These are phyloP conservation scores for Tylopilus felleus DNA, from an alignment of 768 basidiomycete genomes.

Conservation along the genomic window DNA sequence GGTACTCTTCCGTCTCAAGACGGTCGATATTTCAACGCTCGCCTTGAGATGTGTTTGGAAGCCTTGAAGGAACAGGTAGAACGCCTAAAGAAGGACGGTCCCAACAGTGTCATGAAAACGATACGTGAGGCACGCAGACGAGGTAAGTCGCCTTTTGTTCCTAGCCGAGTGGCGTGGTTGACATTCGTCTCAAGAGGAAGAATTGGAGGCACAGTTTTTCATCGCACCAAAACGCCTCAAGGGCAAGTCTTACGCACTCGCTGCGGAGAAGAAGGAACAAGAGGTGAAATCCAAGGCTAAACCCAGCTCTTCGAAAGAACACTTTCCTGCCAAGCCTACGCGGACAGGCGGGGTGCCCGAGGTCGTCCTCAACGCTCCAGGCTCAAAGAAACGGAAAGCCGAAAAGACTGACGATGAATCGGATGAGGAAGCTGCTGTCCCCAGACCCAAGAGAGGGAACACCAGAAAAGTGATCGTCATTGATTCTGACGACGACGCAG, in stretches of 20 bases:
- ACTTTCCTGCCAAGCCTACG: constrained; percentile 27
- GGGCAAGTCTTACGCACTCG: constrained; percentile 70
- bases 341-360: constrained; percentile 49
- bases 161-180: neutral
- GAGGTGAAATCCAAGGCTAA: constrained; percentile 17
- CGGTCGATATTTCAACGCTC: constrained; percentile 87
- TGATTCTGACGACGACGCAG: constrained; percentile 53
- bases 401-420: constrained; percentile 22
- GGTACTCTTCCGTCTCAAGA: constrained; percentile 71
- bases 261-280: constrained; percentile 38
- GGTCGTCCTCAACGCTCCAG: constrained; percentile 48
- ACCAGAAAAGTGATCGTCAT: constrained; percentile 40
- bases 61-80: constrained; percentile 66
- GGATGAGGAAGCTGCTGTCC: constrained; percentile 30
- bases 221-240: constrained; percentile 64
- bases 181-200: constrained; percentile 41
- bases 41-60: constrained; percentile 59
- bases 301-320: constrained; percentile 15
- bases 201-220: constrained; percentile 44
- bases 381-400: constrained; percentile 18
- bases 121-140: constrained; percentile 60
- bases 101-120: constrained; percentile 56
- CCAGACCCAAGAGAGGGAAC: constrained; percentile 37
- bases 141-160: constrained; percentile 40
- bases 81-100: constrained; percentile 60